A percentile compares a stretch with the other conserved stretches of the same genome.
These are phyloP conservation scores for Phytophthora citrophthora DNA, from an alignment of 352 stramenopile genomes.

Conservation along the genomic window DNA sequence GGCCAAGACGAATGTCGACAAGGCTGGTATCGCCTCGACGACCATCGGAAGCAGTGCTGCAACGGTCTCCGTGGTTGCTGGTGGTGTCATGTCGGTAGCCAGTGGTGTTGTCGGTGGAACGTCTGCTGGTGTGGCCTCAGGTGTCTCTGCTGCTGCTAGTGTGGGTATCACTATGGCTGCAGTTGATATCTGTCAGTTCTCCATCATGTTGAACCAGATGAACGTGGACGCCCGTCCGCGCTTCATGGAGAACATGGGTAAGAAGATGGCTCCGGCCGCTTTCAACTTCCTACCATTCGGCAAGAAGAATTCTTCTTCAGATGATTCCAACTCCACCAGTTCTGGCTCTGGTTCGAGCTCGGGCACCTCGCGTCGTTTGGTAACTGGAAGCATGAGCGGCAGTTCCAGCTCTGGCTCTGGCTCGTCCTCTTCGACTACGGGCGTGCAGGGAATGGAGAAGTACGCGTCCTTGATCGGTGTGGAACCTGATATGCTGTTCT, in stretches of 20 bases:
- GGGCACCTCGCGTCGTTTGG: conserved; percentile 36
- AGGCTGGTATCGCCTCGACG: conserved; percentile 62
- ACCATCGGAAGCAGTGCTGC: conserved; percentile 65
- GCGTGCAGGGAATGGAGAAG: conserved; percentile 78
- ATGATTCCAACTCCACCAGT: conserved; percentile 25
- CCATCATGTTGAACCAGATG: conserved; percentile 87
- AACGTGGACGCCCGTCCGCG: conserved; percentile 78
- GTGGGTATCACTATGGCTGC: conserved; percentile 74
- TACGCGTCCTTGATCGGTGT: conserved; percentile 81
- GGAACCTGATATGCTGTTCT: conserved; percentile 81
- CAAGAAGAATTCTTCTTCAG: conserved; percentile 34
- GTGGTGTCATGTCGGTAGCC: conserved; percentile 69
- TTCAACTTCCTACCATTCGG: conserved; percentile 78
- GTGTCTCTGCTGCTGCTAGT: conserved; percentile 64
- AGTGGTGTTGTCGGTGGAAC: conserved; percentile 62
- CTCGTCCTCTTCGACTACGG: conserved; percentile 26
- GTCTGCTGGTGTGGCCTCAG: conserved; percentile 59
- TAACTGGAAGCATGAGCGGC: conserved; percentile 26
- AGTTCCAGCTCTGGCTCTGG: conserved; percentile 34
- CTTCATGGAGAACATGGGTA: conserved; percentile 81
- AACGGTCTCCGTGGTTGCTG: conserved; percentile 62
- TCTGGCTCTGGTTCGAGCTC: conserved; percentile 3
- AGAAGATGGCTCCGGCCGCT: conserved; percentile 64
- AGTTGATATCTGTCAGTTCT: conserved; percentile 83
- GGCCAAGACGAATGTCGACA: conserved; percentile 67